Percentiles rank a stretch among this genome's conserved stretches.
phyloP scores from a whole-genome alignment of 495 filamentous ascomycete genomes.

The Clohesyomyces aquaticus region DNA sequence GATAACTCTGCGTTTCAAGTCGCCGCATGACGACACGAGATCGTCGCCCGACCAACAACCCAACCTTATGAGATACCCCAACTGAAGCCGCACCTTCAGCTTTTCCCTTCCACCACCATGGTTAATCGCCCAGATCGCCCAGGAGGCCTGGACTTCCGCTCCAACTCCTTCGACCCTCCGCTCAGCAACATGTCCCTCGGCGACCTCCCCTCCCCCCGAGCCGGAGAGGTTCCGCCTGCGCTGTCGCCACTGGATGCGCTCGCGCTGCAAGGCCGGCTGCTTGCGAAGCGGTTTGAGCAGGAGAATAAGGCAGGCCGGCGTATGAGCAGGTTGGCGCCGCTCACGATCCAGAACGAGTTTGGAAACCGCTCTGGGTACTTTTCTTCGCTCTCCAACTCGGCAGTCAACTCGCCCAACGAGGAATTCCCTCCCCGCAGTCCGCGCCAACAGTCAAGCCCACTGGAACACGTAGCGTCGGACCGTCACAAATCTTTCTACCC shows the following conservation, averaged over 20 bases:
- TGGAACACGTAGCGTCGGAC: slow-evolving; percentile 25
- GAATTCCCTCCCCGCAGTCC: slow-evolving; percentile 40
- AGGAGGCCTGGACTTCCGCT: slow-evolving; percentile 35
- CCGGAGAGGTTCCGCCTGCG: slow-evolving; percentile 84
- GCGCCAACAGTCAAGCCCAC: slow-evolving; percentile 1
- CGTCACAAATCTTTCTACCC: slow-evolving; percentile 38
- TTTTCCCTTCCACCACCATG: slow-evolving; percentile 20
- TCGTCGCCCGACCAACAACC: slow-evolving; percentile 12
- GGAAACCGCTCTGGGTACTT: slow-evolving; percentile 76
- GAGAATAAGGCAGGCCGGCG: slow-evolving; percentile 68
- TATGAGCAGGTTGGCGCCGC: slow-evolving; percentile 81
- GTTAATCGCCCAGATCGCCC: slow-evolving; percentile 35
- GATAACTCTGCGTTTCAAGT: slow-evolving; percentile 26
- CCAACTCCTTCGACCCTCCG: slow-evolving; percentile 31
- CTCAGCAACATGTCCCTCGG: slow-evolving; percentile 28
- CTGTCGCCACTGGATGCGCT: slow-evolving; percentile 95
- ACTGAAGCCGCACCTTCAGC: neutral
- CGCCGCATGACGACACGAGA: slow-evolving; percentile 27
- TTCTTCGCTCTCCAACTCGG: slow-evolving; percentile 57
- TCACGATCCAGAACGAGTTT: slow-evolving; percentile 77
- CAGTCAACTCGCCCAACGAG: slow-evolving; percentile 45
- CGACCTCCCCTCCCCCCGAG: slow-evolving; percentile 47
- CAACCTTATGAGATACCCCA: slow-evolving; percentile 22
- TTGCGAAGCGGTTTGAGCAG: slow-evolving; percentile 85
- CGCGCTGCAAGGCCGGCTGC: slow-evolving; percentile 80